Percentiles rank a stretch among this genome's conserved stretches.
These are phyloP conservation scores for Candida railenensis DNA, from an alignment of 805 yeast species.

Conservation along the genomic window DNA sequence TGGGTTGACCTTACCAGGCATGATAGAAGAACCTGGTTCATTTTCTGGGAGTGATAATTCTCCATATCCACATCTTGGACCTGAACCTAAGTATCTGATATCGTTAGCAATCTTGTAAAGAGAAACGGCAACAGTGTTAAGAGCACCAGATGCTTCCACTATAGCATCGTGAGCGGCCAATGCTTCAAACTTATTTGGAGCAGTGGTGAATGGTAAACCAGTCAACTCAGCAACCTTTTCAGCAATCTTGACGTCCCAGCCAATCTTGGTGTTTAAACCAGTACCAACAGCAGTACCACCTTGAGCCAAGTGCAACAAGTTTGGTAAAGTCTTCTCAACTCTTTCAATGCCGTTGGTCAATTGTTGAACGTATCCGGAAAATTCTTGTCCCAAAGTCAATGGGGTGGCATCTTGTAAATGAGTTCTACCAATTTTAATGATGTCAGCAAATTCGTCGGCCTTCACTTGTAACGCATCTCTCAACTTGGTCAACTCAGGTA, in stretches of 20 bases:
- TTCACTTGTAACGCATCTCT: constrained; percentile 30
- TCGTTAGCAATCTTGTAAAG: constrained; percentile 40
- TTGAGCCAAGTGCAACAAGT: constrained; percentile 35
- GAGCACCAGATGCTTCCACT: constrained; percentile 40
- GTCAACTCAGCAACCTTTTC: constrained; percentile 31
- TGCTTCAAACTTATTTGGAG: constrained; percentile 42
- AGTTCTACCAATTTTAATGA: constrained; percentile 40
- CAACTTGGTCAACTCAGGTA: constrained; percentile 34
- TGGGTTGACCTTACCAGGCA: constrained; percentile 44
- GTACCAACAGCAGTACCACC: constrained; percentile 45
- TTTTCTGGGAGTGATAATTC: constrained; percentile 39
- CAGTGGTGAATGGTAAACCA: constrained; percentile 33
- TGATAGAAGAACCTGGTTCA: constrained; percentile 42
- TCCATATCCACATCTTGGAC: constrained; percentile 42
- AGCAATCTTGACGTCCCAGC: constrained; percentile 36
- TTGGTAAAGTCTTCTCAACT: constrained; percentile 30
- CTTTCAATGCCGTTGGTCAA: constrained; percentile 33
- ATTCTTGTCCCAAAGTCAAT: constrained; percentile 40
- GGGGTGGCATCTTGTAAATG: constrained; percentile 43
- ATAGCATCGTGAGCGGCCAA: constrained; percentile 41
- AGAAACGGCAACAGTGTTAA: constrained; percentile 37
- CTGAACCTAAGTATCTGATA: constrained; percentile 39
- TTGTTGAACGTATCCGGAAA: constrained; percentile 39
- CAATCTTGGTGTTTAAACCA: constrained; percentile 36
- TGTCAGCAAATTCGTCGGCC: constrained; percentile 30